These are phyloP conservation scores for Epichloe aotearoae DNA, from an alignment of 2,329 filamentous ascomycete genomes.

Conservation along the genomic window DNA sequence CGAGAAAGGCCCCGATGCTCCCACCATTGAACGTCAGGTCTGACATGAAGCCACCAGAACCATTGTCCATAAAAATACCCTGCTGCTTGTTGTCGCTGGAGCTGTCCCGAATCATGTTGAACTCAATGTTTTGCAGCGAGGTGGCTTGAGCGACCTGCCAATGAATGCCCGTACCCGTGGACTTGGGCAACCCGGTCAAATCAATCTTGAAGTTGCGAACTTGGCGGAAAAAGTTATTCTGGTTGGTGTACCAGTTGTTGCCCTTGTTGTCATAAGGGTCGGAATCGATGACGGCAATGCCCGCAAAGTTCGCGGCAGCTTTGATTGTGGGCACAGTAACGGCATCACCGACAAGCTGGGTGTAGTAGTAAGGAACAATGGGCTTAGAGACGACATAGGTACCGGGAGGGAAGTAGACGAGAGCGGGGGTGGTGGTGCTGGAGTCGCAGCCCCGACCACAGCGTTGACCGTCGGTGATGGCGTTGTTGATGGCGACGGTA, in stretches of 20 bases:
- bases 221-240: constrained; percentile 75
- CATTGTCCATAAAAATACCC: constrained; percentile 77
- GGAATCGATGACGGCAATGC: constrained; percentile 80
- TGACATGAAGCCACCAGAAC: constrained; percentile 71
- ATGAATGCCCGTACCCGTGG: constrained; percentile 57
- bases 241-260: constrained; percentile 65
- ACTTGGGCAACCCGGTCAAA: constrained; percentile 49
- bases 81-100: constrained; percentile 53
- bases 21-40: constrained; percentile 78
- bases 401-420: constrained; percentile 86
- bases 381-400: constrained; percentile 72
- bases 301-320: constrained; percentile 55
- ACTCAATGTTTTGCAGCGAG: constrained; percentile 66
- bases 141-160: constrained; percentile 82
- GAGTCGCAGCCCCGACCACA: constrained; percentile 77
- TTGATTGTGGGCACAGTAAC: constrained; percentile 60
- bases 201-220: constrained; percentile 75
- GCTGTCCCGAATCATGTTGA: constrained; percentile 61
- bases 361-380: constrained; percentile 82
- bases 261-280: constrained; percentile 66
- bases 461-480: constrained; percentile 63
- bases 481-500: constrained; percentile 75
- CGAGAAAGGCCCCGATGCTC: constrained; percentile 63
- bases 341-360: constrained; percentile 79
- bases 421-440: constrained; percentile 65